These are phyloP conservation scores for Exophiala sideris DNA, from an alignment of 2,329 filamentous ascomycete species.

Conservation along the genomic window DNA sequence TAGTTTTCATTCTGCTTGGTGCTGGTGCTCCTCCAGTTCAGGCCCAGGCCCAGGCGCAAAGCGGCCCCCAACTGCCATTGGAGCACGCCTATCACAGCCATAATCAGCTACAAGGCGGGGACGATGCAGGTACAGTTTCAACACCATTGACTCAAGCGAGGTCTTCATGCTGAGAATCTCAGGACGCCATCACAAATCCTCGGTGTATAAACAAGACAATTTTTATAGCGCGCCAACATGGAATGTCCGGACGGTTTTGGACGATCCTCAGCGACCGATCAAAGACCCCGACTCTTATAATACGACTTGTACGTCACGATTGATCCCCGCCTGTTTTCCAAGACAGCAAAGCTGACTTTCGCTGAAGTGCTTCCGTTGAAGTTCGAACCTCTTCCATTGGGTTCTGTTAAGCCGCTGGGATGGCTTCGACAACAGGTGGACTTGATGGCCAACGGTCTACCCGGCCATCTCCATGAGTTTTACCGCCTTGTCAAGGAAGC, in stretches of 20 bases:
- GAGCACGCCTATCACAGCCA: background rate
- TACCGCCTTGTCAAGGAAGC: slow-evolving; percentile 54
- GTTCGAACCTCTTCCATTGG: slow-evolving; percentile 45
- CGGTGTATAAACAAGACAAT: background rate
- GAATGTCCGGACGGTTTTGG: slow-evolving; percentile 11
- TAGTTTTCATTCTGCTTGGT: background rate
- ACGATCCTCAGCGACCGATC: slow-evolving; percentile 12
- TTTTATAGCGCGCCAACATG: background rate
- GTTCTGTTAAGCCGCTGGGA: slow-evolving; percentile 49
- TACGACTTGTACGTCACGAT: slow-evolving; percentile 11
- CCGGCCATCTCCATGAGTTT: slow-evolving; percentile 54
- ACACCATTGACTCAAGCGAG: background rate
- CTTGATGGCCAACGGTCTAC: slow-evolving; percentile 50
- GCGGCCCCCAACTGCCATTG: background rate
- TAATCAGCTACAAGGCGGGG: slow-evolving; percentile 1
- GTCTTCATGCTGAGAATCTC: background rate
- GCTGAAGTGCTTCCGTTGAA: slow-evolving; percentile 34
- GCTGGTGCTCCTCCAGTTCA: background rate
- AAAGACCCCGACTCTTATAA: slow-evolving; percentile 13
- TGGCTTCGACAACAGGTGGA: slow-evolving; percentile 53
- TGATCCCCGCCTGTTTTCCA: no score
- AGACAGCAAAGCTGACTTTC: background rate
- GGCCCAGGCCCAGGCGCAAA: background rate
- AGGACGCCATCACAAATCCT: slow-evolving; percentile 8
- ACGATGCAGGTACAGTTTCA: slow-evolving; percentile 14